Conservation (phyloP, 805 yeast genomes). For the Pichia cephalocereana region DNA sequence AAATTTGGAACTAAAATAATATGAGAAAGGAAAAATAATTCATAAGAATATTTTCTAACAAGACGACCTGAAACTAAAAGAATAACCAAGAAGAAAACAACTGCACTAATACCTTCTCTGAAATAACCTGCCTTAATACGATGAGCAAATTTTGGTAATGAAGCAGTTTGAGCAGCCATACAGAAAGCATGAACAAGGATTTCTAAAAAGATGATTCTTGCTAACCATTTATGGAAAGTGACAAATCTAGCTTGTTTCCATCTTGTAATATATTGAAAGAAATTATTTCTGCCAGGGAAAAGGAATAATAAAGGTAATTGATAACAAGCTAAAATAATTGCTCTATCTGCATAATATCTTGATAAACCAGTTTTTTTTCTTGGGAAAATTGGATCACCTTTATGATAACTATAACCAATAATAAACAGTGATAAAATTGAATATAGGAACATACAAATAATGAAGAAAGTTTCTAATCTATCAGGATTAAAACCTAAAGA, state of each 20-base stretch:
- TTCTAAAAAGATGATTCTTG: constrained; percentile 34
- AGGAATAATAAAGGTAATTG: constrained; percentile 42
- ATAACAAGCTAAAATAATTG: constrained; percentile 42
- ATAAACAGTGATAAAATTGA: constrained; percentile 13
- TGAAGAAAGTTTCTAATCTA: constrained; percentile 39
- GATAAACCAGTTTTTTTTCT: constrained; percentile 16
- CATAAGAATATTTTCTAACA: constrained; percentile 51
- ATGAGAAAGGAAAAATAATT: constrained; percentile 48
- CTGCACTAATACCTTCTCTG: constrained; percentile 28
- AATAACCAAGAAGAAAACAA: constrained; percentile 22
- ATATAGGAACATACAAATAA: constrained; percentile 30
- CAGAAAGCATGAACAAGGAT: constrained; percentile 37
- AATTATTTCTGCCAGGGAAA: constrained; percentile 57
- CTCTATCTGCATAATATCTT: constrained; percentile 38
- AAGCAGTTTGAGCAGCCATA: constrained; percentile 20
- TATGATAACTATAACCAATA: constrained; percentile 16
- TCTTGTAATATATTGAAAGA: constrained; percentile 50
- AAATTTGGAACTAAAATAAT: constrained; percentile 45
- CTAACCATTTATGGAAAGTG: constrained; percentile 48
- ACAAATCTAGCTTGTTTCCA: constrained; percentile 49
- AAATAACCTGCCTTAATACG: constrained; percentile 24
- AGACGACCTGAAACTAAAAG: constrained; percentile 17
- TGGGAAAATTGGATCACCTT: constrained; percentile 17
- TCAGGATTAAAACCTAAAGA: constrained; percentile 36
- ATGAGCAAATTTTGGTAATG: constrained; percentile 8